Evolutionary conservation across 768 basidiomycete species (phyloP).

Genomic region (Ephemerocybe angulata): DNA sequence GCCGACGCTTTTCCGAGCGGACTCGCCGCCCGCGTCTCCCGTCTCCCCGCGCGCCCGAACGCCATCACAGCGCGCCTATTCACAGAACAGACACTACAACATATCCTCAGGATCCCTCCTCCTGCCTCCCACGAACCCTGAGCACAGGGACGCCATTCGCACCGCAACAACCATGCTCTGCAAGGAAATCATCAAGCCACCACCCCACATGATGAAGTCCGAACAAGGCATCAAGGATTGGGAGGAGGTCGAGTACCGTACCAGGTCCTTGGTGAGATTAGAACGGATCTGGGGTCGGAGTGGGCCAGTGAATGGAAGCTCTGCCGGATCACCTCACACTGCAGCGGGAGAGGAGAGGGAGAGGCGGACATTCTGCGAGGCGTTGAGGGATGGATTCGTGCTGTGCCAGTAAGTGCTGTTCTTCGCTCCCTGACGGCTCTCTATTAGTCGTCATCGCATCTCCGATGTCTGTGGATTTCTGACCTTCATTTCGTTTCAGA

Average conservation of each 20-base stretch:
- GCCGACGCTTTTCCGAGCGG: conserved; percentile 27
- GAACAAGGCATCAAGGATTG: conserved; percentile 54
- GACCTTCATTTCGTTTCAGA: conserved; percentile 34
- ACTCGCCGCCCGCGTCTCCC: conserved; percentile 34
- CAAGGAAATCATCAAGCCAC: conserved; percentile 61
- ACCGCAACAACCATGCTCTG: conserved; percentile 60
- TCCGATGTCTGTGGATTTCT: neutral
- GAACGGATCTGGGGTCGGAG: conserved; percentile 68
- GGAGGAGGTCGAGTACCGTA: conserved; percentile 71
- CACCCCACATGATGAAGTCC: conserved; percentile 49
- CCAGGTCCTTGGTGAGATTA: conserved; percentile 56
- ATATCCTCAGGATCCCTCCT: conserved; percentile 55
- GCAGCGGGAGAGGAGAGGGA: conserved; percentile 72
- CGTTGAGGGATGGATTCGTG: conserved; percentile 79
- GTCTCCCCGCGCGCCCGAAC: conserved; percentile 43
- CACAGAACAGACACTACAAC: conserved; percentile 55
- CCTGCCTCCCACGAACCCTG: conserved; percentile 44
- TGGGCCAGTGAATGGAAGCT: conserved; percentile 17
- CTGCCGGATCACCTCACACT: conserved; percentile 23
- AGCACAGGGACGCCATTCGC: conserved; percentile 67
- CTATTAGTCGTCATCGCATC: too few species aligned
- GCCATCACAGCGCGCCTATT: conserved; percentile 46
- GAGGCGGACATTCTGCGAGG: conserved; percentile 66
- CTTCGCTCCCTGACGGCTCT: conserved; percentile 9
- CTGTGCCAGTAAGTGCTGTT: conserved; percentile 76